Conservation (phyloP, 2,329 filamentous ascomycete genomes). For the Cladosporium sp. region DNA sequence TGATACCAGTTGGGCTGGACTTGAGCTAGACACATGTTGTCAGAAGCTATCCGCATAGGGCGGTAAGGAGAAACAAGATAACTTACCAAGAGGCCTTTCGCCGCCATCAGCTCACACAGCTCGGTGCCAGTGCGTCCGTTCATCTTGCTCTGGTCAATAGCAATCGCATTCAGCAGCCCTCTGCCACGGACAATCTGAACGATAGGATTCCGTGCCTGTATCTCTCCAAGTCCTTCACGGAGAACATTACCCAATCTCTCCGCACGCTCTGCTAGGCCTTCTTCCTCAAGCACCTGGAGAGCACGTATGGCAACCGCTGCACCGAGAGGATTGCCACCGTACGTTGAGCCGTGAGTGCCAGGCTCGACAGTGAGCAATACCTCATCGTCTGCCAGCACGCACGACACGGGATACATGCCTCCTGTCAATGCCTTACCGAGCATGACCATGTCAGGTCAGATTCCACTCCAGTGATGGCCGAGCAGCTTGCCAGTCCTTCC, state of each 20-base stretch:
- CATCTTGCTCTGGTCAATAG: constrained; percentile 61
- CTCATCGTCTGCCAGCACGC: constrained; percentile 80
- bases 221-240: constrained; percentile 68
- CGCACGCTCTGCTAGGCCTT: constrained; percentile 77
- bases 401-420: constrained; percentile 98
- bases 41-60: too few species aligned
- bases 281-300: constrained; percentile 88
- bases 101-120: too few species aligned
- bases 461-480: constrained; percentile 87
- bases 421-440: constrained; percentile 97
- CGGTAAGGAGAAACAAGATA: too few species aligned
- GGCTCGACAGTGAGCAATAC: constrained; percentile 95
- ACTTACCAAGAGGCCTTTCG: too few species aligned
- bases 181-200: constrained; percentile 83
- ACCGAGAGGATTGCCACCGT: constrained; percentile 92
- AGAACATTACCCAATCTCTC: constrained; percentile 78
- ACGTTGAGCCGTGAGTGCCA: constrained; percentile 96
- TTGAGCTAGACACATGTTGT: too few species aligned
- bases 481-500: constrained; percentile 90
- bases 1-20: too few species aligned
- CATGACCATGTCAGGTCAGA: constrained; percentile 91
- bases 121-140: too few species aligned
- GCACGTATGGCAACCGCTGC: constrained; percentile 94
- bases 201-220: constrained; percentile 65
- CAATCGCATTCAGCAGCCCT: constrained; percentile 89